A percentile compares a stretch with the other conserved stretches of the same genome.
These are phyloP conservation scores for Haplosporangium gracile DNA, from an alignment of 192 early-diverging fungal genomes.

Conservation along the genomic window DNA sequence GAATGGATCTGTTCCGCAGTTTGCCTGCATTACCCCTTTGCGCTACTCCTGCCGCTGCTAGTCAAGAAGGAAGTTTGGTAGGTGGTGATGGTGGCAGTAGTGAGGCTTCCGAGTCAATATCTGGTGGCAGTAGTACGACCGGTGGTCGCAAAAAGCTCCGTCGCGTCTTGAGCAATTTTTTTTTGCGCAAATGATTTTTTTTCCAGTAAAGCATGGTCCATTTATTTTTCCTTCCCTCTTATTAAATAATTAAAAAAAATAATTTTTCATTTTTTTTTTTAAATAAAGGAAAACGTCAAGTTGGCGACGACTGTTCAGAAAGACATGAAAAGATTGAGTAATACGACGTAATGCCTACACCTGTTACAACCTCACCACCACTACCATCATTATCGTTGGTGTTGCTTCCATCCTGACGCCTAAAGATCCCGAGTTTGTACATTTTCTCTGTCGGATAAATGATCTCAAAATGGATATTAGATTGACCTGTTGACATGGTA, in stretches of 20 bases:
- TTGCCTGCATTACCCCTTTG: not conserved
- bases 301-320: not conserved
- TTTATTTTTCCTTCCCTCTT: too few species aligned
- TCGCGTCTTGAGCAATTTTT: constrained; percentile 32
- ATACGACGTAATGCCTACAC: not conserved
- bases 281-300: too few species aligned
- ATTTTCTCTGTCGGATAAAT: too few species aligned
- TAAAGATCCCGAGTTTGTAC: too few species aligned
- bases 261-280: not conserved
- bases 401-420: not conserved
- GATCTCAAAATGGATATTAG: too few species aligned
- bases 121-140: not conserved
- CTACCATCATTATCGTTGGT: not conserved
- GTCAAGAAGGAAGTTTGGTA: not conserved
- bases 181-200: constrained; percentile 12
- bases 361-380: not conserved
- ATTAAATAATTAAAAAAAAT: not conserved
- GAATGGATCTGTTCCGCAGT: not conserved
- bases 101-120: not conserved
- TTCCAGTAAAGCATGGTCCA: too few species aligned
- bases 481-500: too few species aligned
- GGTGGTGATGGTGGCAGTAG: not conserved
- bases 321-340: not conserved
- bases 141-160: constrained; percentile 22
- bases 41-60: not conserved